These are phyloP conservation scores for Corniculantispora saksenae DNA, from an alignment of 2,329 filamentous ascomycete genomes.

Conservation along the genomic window DNA sequence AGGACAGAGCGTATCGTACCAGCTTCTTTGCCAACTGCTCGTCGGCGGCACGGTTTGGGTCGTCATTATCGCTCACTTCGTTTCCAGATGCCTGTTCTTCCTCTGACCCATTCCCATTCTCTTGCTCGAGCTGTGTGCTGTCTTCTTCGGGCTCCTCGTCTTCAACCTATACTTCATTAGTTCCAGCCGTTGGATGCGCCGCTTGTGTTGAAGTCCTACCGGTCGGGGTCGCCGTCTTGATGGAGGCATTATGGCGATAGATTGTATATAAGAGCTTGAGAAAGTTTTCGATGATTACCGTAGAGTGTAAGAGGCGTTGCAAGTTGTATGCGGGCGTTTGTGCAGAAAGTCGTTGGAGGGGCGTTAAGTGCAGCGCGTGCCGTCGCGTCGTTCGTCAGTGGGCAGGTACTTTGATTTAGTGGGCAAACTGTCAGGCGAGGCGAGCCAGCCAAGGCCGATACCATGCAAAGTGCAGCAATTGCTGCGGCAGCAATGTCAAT, in stretches of 20 bases:
- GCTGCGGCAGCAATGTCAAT: no score
- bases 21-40: conserved; percentile 63
- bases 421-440: no score
- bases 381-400: neutral
- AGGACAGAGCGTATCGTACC: conserved; percentile 68
- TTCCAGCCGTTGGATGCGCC: neutral
- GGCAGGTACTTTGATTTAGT: neutral
- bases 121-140: conserved; percentile 34
- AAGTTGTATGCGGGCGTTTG: neutral
- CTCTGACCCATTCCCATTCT: conserved; percentile 31
- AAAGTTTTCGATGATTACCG: no score
- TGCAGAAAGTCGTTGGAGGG: neutral
- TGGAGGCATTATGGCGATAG: neutral
- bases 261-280: neutral
- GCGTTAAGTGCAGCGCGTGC: conserved; percentile 6
- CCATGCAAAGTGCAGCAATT: no score
- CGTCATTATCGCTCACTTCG: conserved; percentile 35
- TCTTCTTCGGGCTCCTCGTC: conserved; percentile 37
- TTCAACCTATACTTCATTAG: conserved; percentile 24
- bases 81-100: conserved; percentile 41
- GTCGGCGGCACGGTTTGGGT: conserved; percentile 42
- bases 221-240: conserved; percentile 33
- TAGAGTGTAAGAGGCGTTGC: neutral
- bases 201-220: conserved; percentile 26
- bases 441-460: no score